These are phyloP conservation scores for Hemileia vastatrix DNA, from an alignment of 1,284 basidiomycete species.

Conservation along the genomic window DNA sequence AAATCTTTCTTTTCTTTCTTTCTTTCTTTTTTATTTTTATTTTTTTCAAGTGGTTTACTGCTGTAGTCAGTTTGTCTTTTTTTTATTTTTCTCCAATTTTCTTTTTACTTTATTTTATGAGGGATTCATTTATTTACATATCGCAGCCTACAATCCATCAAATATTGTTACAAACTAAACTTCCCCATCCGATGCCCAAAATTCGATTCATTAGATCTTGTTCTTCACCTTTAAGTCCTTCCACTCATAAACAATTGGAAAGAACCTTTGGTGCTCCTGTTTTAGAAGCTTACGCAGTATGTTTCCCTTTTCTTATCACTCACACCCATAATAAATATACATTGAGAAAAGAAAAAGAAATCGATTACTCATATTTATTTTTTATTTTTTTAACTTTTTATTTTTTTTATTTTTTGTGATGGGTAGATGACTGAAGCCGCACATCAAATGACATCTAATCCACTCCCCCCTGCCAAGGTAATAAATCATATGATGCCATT, in stretches of 20 bases:
- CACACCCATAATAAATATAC: too few relatives aligned
- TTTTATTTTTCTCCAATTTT: not conserved
- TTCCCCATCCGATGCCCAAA: slow-evolving; percentile 45
- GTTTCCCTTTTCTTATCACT: not conserved
- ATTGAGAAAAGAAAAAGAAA: too few relatives aligned
- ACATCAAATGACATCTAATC: slow-evolving; percentile 48
- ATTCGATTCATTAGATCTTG: slow-evolving; percentile 50
- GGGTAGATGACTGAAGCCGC: slow-evolving; percentile 44
- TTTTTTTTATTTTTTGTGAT: slow-evolving; percentile 6
- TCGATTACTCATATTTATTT: slow-evolving; percentile 39
- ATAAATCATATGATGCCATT: not conserved
- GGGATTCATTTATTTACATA: too few relatives aligned
- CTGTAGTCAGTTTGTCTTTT: slow-evolving; percentile 24
- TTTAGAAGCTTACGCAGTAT: slow-evolving; percentile 46
- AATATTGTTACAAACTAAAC: slow-evolving; percentile 47
- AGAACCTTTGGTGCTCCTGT: slow-evolving; percentile 49
- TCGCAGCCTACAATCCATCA: slow-evolving; percentile 50
- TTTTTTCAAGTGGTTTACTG: slow-evolving; percentile 51
- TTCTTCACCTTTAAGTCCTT: slow-evolving; percentile 48
- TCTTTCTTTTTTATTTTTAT: not conserved
- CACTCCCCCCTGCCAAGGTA: slow-evolving; percentile 37
- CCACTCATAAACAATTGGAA: slow-evolving; percentile 44
- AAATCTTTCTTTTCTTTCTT: not conserved
- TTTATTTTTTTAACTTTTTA: not conserved
- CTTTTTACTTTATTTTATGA: too few relatives aligned